Base-by-base conservation (phyloP, 768 basidiomycete species). In the Kwoniella europaea region DNA sequence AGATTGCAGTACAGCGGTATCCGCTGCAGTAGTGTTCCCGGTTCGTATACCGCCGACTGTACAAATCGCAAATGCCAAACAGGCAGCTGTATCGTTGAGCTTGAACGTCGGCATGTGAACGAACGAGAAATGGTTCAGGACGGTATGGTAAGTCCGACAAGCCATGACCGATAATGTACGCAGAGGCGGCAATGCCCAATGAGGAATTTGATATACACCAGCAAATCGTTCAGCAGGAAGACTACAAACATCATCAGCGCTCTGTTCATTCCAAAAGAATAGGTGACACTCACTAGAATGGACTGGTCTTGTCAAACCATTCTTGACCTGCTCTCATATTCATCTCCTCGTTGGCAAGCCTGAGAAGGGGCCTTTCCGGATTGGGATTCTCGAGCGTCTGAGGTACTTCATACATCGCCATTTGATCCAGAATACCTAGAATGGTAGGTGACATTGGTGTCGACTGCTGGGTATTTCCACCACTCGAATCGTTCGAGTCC, bases 51-150 rank as follows among this genome's bases (percentile, higher is more conserved):
- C 78, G 13, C 85, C 85, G 22, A 84, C 74, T 7, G 84, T 83
- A 66, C 84, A 84, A 46, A 85, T 82, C 12, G 84, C 82, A 67
- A 85, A 85, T 6, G 82, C 83, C 2, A 84, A 74, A 64, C 81
- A 84, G 13, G 76, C 81, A 6, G 83, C 78, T 2, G 82, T 76
- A 43, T 83, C 77, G 62, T 70, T 69, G 22, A 85, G 72, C 15
- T 71, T 68, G 76, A 85, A 85, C 1, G 84, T 84, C 10, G 85
- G 84, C 29, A 75, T 64, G 68, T 85, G 85, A 46, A 85, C 69
- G 60, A 85, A 80, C 15, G 84, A 81, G 20, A 85, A 78, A 67
- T 85, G 85, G 18, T 78, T 76, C 6, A 83, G 75, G 16, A 85
- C 72, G n/a, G 80, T 77, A 27, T 78, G 74, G 55, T 83, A 74